Evolutionary conservation across 2,329 filamentous ascomycete genomes (phyloP).

Genomic region (Fusarium pseudonygamai): DNA sequence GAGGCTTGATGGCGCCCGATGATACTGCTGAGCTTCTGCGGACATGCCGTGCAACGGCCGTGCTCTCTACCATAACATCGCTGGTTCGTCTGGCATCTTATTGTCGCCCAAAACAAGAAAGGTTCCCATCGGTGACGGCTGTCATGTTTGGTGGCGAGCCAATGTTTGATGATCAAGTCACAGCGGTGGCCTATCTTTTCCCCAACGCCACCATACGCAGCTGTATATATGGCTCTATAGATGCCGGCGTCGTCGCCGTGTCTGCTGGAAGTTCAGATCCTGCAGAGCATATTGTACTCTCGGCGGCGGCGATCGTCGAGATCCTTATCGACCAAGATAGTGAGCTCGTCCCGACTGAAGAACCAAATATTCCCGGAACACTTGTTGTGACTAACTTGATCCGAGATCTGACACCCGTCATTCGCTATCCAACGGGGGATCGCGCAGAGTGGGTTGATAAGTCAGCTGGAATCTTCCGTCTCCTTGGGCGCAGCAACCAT

Average conservation of each 20-base stretch:
- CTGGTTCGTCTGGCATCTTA: background rate
- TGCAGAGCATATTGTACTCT: background rate
- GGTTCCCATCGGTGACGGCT: background rate
- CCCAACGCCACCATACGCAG: background rate
- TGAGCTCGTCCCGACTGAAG: background rate
- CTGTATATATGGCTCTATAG: background rate
- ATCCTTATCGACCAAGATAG: background rate
- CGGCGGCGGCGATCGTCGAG: background rate
- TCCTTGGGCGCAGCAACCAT: background rate
- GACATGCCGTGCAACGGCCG: background rate
- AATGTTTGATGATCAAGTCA: background rate
- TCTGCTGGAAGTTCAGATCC: background rate
- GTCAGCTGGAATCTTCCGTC: background rate
- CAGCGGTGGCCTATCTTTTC: background rate
- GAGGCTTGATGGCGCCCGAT: background rate
- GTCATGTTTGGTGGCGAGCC: constrained; percentile 2
- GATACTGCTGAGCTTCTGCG: background rate
- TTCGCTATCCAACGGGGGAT: background rate
- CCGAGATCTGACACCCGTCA: background rate
- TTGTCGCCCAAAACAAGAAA: background rate
- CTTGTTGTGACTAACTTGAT: background rate
- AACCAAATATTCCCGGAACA: background rate
- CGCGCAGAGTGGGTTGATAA: background rate
- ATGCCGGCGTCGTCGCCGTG: background rate
- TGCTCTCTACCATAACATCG: background rate